Conservation (phyloP, 2,329 filamentous ascomycete species). For the Exophiala calicioides region DNA sequence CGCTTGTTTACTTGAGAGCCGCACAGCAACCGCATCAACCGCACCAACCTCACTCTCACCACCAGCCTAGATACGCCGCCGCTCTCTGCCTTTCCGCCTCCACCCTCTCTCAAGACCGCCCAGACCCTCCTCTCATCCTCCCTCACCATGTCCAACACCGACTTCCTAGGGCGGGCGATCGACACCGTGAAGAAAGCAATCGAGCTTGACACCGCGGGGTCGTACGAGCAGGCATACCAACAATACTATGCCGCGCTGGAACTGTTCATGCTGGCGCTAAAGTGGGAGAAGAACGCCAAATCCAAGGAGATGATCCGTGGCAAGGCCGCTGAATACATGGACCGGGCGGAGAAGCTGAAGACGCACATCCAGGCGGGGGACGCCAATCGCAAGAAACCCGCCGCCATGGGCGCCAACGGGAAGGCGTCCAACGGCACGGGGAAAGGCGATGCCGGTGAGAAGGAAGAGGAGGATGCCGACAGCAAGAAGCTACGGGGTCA, state of each 20-base stretch:
- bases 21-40: not conserved
- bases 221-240: slow-evolving; percentile 97
- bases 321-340: slow-evolving; percentile 97
- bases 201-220: slow-evolving; percentile 89
- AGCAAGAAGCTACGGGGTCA: slow-evolving; percentile 93
- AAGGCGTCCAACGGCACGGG: slow-evolving; percentile 52
- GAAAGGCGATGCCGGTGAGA: slow-evolving; percentile 62
- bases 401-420: slow-evolving; percentile 54
- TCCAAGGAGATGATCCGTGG: slow-evolving; percentile 96
- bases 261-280: slow-evolving; percentile 96
- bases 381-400: slow-evolving; percentile 52
- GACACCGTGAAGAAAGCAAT: slow-evolving; percentile 97
- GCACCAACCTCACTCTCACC: not conserved
- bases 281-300: slow-evolving; percentile 99
- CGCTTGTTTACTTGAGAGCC: slow-evolving; percentile 11
- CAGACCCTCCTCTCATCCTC: not conserved
- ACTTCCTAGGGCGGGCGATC: slow-evolving; percentile 96
- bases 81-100: not conserved
- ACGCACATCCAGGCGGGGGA: slow-evolving; percentile 78
- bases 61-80: not conserved
- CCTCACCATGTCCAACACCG: slow-evolving; percentile 80
- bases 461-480: slow-evolving; percentile 78
- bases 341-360: slow-evolving; percentile 97
- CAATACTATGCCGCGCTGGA: slow-evolving; percentile 94
- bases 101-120: no score